Base-by-base conservation (phyloP, 768 basidiomycete species). In the Botryobasidium botryosum region DNA sequence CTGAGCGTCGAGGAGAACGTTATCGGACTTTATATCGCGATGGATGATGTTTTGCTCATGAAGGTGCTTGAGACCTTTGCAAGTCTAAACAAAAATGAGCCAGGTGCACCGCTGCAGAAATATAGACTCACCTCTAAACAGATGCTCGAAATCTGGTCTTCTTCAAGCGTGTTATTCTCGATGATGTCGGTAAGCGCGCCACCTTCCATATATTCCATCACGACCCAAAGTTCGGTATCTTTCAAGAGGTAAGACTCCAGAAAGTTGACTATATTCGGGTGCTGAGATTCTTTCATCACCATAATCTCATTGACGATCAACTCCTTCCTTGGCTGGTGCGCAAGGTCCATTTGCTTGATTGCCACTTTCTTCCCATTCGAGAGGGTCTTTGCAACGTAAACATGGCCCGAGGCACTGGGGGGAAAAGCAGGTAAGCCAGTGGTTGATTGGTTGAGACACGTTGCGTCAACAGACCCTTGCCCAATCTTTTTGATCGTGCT, bases 171-270 rank as follows among this genome's bases (percentile, higher is more conserved):
- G 61, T 96, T 97, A 54, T 91, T 88, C 66, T 96, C 92, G 55
- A 99, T 96, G 35, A 99, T 81, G 62, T 97, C 92, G 21, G 90
- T 96, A 55, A 99, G 66, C 15, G 92, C 90, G 32, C 94, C 91
- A 43, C 90, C 90, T 62, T 96, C 90, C 90, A 96, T 96, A 58
- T 85, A 92, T 64, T 96, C 90, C 90, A 92, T 96, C 47, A 92
- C 88, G 35, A 94, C 88, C 90, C 90, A 96, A 20, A 94, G 72
- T 57, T 92, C 88, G 43, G 71, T 79, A 58, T 68, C 79, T 63
- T 81, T 82, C 43, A 94, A 75, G 35, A 96, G 72, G 61, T 90
- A 94, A 20, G 84, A 75, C 5, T 92, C 84, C 33, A 92, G 63
- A 63, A 86, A 96, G 63, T 92, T 92, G 67, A 96, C 90, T 47